Base-by-base conservation (phyloP, 768 basidiomycete genomes). In the Podaxis sp. region DNA sequence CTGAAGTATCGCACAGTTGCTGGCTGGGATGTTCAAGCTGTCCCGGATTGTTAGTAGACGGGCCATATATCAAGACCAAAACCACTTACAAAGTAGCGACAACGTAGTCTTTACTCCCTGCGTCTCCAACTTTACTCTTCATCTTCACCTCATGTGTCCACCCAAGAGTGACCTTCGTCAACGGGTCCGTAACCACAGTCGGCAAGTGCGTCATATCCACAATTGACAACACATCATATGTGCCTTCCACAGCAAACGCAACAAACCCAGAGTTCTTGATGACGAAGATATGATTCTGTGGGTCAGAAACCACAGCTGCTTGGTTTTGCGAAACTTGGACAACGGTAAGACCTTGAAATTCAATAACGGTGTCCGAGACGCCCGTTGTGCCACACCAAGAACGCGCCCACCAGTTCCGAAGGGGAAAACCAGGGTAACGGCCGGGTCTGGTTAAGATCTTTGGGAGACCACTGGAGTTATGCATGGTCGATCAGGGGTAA, bases 291-390 rank as follows among this genome's bases (percentile, higher is more conserved):
- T 85, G 86, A 64, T 93, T 93, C 75, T 85, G 80, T 51, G 89
- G 90, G 68, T 92, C 90, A 0, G 89, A 91, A 47, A 91, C 79
- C 33, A 91, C 88, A 0, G 91, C 90, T 2, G 89, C 89, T 68
- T 81, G 79, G 63, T 94, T 94, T 77, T 93, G 92, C 0, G 90
- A 90, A 22, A 93, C 93, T 69, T 94, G 92, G 0, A 94, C 91
- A n/a, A 90, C 80, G 0, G 89, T 91, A 63, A 94, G 75, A 55
- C 92, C 92, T 54, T 86, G 81, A 71, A 93, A 93, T 65, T 88
- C 85, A 52, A 93, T 87, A 24, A 91, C 89, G 1, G 91, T 88
- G 67, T 93, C 91, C 11, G 91, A 91, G 50, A 93, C 90, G 68
- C 89, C 89, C 69, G 81, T 82, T 2, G 83, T 87, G 17, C 90